Evolutionary conservation across 768 basidiomycete species (phyloP), one percentile per base, ranked within the genome.

Genomic region (Tricholoma furcatifolium): DNA sequence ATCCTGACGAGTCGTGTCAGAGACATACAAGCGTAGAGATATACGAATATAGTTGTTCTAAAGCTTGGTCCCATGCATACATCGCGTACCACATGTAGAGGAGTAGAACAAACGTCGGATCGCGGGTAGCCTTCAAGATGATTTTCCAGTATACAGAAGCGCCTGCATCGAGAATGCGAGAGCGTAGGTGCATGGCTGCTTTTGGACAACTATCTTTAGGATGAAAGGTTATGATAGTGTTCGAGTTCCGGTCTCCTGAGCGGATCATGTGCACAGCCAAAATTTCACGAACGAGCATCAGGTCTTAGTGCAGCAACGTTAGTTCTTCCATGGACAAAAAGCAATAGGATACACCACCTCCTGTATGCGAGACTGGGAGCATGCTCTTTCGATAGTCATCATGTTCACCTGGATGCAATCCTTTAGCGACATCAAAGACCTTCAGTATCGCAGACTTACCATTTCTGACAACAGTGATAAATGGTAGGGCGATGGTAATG

Each of bases 31-130:
- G 67, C 39, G 59, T 65, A 54, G 71, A 77, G 46, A 85, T 75
- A 57, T 83, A 76, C 1, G 67, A 57, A 49, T 83, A 83, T 14
- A 84, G 65, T 38, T 68, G 66, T 56, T 83, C 83, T 3, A 84
- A 62, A 0, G 81, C 73, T 60, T 84, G 75, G 53, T 85, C 83
- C 81, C 82, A 85, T 0, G 79, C 78, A 58, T 84, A 85, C 53
- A 84, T 55, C 3, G 81, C 77, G 46, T 84, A 79, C 83, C 83
- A 84, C 30, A 84, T 64, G 36, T 76, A 74, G 7, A 78, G 72
- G 20, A 85, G 61, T 23, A 84, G 66, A 0, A 83, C 56, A 50
- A 84, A 81, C 0, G 83, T 84, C 0, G 82, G 80, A 58, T 84
- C 83, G 2, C 65, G 65, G 1, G 77, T 73, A 41, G 66, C 67